Evolutionary conservation across 2,329 filamentous ascomycete genomes (phyloP), one percentile per base, ranked within the genome.

Genomic region (Neofusicoccum cordaticola): DNA sequence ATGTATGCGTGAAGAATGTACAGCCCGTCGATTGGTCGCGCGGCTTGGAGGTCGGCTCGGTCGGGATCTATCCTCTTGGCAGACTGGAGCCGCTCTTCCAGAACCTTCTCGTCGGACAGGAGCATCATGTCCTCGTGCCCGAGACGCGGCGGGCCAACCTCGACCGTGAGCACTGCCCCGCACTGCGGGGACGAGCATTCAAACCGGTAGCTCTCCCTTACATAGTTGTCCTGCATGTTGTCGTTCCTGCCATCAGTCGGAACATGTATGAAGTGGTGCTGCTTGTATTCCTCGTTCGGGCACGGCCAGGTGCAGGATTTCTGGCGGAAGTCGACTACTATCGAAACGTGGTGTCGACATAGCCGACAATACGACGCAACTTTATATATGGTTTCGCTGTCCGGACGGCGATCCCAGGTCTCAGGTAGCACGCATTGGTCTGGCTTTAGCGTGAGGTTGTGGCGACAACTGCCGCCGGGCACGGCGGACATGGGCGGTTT

Each of bases 291-390:
- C 11, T 71, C 66, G 62, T 79, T 81, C 3, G 84, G 82, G 68
- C 83, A 85, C 5, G 81, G 76, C 35, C 72, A 71, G 57, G 71
- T 74, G 37, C 74, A 74, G 52, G 72, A 73, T n/a, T 78, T 72
- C 12, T 71, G 70, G 31, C 77, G 78, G 68, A 84, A 86, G 66
- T 84, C 81, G 39, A 88, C 80, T 11, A 78, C 77, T 22, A 91
- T 72, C 68, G 87, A 82, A 48, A 90, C 77, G 74, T 91, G 88
- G 70, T 82, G 81, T 60, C 86, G 84, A 72, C 89, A 91, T 66
- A 79, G 80, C 64, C 80, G 76, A 74, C 89, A 91, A 68, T 86
- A 82, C 3, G 86, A 82, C 15, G 87, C 84, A 34, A 89, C 79
- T 68, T 82, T 86, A 72, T 85, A 87, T 52, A 80, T 72, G 2